A percentile compares a stretch with the other conserved stretches of the same genome.
These are phyloP conservation scores for Ascodesmis nigricans DNA, from an alignment of 495 filamentous ascomycete species.

Conservation along the genomic window DNA sequence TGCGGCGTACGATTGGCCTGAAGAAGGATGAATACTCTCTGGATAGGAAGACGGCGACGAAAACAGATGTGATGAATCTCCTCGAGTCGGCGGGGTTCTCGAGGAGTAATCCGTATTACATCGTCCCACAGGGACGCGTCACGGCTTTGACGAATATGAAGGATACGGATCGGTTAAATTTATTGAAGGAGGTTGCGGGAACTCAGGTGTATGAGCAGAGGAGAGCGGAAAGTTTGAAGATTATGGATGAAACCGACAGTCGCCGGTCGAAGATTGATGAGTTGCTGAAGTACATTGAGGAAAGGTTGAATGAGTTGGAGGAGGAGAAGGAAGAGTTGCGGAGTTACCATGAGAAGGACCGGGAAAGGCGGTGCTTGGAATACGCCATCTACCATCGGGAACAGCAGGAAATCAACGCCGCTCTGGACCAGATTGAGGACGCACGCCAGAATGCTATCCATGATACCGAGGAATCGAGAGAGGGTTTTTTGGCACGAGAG, in stretches of 20 bases:
- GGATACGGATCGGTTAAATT: constrained; percentile 63
- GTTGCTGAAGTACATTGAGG: constrained; percentile 69
- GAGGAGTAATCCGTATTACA: constrained; percentile 95
- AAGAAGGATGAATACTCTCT: constrained; percentile 98
- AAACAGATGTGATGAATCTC: constrained; percentile 83
- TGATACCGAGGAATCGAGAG: constrained; percentile 58
- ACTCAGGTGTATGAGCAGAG: constrained; percentile 92
- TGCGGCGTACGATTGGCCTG: constrained; percentile 80
- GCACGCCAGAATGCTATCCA: constrained; percentile 58
- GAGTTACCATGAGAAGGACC: constrained; percentile 83
- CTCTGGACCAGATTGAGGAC: constrained; percentile 66
- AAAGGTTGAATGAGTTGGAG: constrained; percentile 70
- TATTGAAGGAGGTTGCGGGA: constrained; percentile 92
- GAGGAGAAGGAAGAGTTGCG: constrained; percentile 91
- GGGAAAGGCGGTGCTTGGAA: constrained; percentile 74
- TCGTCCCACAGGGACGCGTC: constrained; percentile 91
- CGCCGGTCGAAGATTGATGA: constrained; percentile 91
- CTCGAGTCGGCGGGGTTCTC: constrained; percentile 93
- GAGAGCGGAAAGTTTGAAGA: constrained; percentile 71
- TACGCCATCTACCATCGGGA: constrained; percentile 86
- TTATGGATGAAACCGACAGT: constrained; percentile 90
- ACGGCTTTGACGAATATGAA: constrained; percentile 97
- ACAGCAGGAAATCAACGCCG: constrained; percentile 51
- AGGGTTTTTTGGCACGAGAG: constrained; percentile 56
- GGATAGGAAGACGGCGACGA: constrained; percentile 87